Evolutionary conservation across 2,329 filamentous ascomycete species (phyloP), one percentile per base, ranked within the genome.

Genomic region (Domatiomyces catenatus): DNA sequence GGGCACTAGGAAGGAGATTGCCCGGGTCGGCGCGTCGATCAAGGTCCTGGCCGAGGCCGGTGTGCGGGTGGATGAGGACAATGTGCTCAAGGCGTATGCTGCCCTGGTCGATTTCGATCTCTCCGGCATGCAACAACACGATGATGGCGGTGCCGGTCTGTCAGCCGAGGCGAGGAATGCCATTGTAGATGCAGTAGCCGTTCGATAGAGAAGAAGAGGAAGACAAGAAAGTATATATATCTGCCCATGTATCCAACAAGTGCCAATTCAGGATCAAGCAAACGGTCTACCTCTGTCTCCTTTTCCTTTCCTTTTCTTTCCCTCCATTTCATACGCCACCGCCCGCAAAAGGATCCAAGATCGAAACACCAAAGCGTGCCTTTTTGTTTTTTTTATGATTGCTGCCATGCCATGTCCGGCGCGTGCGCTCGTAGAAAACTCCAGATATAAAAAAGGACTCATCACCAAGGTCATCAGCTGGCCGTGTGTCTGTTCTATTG

Each of bases 11-110:
- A 78, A 82, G 55, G 92, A 96, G 72, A 95, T 98, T 67, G 81
- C 86, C 15, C 75, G 89, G 52, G 75, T 96, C 45, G 76, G 84
- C 36, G 85, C 86, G 19, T 84, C 92, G 51, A 84, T 98, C 50
- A 77, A 81, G 51, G 83, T 87, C 1, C 69, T 98, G 52, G 85
- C 94, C 1, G 84, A 93, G 64, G 80, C 83, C 44, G 86, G 86
- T 0, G 70, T 92, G 44, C 79, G 81, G 52, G 87, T 98, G 24
- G 92, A 96, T 60, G 90, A 96, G 69, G 86, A 92, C 44, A 89
- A 81, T 64, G 84, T 96, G 19, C 83, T 80, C 60, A 80, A 74
- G 60, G 87, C 84, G 0, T 98, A 96, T 63, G 79, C 84, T 49
- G 84, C 84, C 55, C 85, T 85, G 26, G 72, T 94, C 1, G 85